Evolutionary conservation across 345 rosid genomes (phyloP), one percentile per base, ranked within the genome.

Genomic region (Hypericum androsaemum): DNA sequence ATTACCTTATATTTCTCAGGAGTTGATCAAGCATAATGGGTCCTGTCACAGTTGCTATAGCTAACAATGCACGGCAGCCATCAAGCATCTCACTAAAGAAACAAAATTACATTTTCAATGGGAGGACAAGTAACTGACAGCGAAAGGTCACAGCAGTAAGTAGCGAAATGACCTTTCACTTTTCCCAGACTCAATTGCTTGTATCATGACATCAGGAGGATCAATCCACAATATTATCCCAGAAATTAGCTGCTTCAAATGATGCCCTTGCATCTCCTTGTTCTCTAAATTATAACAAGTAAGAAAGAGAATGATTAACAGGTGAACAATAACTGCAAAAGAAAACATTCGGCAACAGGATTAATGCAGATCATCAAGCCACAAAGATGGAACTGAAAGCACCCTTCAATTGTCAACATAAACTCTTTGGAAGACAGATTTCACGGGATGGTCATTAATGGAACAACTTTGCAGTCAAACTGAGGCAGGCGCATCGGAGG

Each of bases 41-140:
- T 45, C 68, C 67, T 43, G 84, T 83, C 44, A 88, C 89, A 50
- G 83, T 84, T 65, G 84, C 94, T 56, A 92, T 74, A 49, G 89
- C 82, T 62, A 84, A 70, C 65, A 92, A 69, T 52, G 94, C 94
- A 46, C 98, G 98, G 69, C 96, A 92, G 56, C 98, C 96, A 74
- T 92, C 98, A 50, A 88, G 81, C 86, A 92, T 69, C 80, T 92
- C 98, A 73, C 98, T 92, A 81, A 47, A 71, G 39, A 57, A 14
- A 12, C 39, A 54, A 5, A 39, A 72, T 41, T 53, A 52, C 13
- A 35, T 68, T 37, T 50, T 66, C 51, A 55, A 12, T 8, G 11
- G 36, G 38, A 71, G 56, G 55, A 53, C 52, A 48, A 51, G 47
- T 59, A 67, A 69, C 66, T 49, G 51, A 56, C 51, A 13, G 32